Percentiles rank a stretch among this genome's conserved stretches.
These are phyloP conservation scores for Chalciporus sp. DNA, from an alignment of 1,284 basidiomycete genomes.

Conservation along the genomic window DNA sequence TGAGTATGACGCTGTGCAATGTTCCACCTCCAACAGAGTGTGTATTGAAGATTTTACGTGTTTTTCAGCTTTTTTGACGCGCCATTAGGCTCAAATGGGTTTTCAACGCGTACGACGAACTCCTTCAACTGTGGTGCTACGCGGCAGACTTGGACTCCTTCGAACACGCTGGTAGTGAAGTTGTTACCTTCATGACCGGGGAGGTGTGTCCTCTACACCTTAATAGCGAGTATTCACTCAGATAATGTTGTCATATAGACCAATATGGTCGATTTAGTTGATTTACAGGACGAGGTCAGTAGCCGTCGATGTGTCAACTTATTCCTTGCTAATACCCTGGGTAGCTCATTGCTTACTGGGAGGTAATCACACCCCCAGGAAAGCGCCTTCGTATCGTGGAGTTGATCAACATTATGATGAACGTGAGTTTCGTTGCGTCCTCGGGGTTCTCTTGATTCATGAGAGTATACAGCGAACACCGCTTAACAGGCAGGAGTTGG, in stretches of 20 bases:
- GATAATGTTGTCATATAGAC: constrained; percentile 37
- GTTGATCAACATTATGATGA: constrained; percentile 55
- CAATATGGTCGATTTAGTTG: constrained; percentile 53
- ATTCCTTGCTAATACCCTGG: constrained; percentile 16
- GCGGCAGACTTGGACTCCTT: constrained; percentile 68
- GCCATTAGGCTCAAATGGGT: constrained; percentile 55
- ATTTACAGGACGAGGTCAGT: constrained; percentile 57
- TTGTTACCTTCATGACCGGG: constrained; percentile 56
- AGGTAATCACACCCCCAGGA: constrained; percentile 53
- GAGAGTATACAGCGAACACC: constrained; percentile 48
- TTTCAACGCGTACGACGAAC: constrained; percentile 62
- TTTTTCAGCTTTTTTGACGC: constrained; percentile 7
- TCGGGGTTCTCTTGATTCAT: neutral
- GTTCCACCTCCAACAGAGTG: constrained; percentile 70
- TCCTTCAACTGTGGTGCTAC: constrained; percentile 63
- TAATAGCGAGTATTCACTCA: constrained; percentile 12
- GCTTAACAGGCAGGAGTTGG: constrained; percentile 48
- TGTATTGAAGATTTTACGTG: constrained; percentile 25
- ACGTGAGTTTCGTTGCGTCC: constrained; percentile 45
- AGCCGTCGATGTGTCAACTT: constrained; percentile 3
- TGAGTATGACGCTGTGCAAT: constrained; percentile 69
- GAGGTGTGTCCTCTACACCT: constrained; percentile 31
- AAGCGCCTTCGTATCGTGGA: constrained; percentile 54
- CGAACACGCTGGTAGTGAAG: constrained; percentile 64
- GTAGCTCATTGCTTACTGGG: constrained; percentile 68